Evolutionary conservation across 805 yeast genomes (phyloP), one percentile per base, ranked within the genome.

Genomic region (Wickerhamiella slavikovae): DNA sequence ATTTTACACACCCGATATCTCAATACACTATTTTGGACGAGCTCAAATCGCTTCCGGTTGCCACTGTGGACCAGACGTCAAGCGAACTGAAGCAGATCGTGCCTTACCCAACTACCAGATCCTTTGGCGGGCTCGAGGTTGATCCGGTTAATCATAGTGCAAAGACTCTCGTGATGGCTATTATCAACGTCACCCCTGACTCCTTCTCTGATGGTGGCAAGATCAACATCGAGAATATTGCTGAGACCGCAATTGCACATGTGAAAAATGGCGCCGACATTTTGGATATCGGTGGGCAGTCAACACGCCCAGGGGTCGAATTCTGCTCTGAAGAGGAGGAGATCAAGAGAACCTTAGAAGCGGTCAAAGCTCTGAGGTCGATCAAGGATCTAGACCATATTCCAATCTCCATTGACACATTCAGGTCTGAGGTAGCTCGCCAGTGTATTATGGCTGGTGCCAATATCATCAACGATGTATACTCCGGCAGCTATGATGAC

Each of bases 221-320:
- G 12, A 45, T 57, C 18, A 44, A 56, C 5, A 22, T 60, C 0
- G 60, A 52, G 0, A 49, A 51, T 8, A 58, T 70, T 2, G 44
- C 72, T 17, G 43, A 41, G 0, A 52, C 55, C 15, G 75, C 73
- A 0, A 46, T 51, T 24, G 38, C 50, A 22, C 61, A 77, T 60
- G 60, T 68, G 4, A 41, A 48, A 0, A 54, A 62, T 15, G 82
- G 79, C 1, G 78, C 82, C n/a, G 58, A 60, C 17, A 76, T 89
- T 18, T 59, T 89, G 22, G 98, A 89, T 48, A 63, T 89, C 31
- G 98, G 98, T 6, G 98, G 98, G 2, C 78, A 80, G 33, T 79
- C 94, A 1, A 89, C 98, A 0, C 63, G 91, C 29, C 98, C 98
- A 0, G 79, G 80, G 2, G 68, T 91, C 1, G 43, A 39, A 1